phyloP scores from a whole-genome alignment of 495 filamentous ascomycete species.

The Hypomontagnella submonticulosa region DNA sequence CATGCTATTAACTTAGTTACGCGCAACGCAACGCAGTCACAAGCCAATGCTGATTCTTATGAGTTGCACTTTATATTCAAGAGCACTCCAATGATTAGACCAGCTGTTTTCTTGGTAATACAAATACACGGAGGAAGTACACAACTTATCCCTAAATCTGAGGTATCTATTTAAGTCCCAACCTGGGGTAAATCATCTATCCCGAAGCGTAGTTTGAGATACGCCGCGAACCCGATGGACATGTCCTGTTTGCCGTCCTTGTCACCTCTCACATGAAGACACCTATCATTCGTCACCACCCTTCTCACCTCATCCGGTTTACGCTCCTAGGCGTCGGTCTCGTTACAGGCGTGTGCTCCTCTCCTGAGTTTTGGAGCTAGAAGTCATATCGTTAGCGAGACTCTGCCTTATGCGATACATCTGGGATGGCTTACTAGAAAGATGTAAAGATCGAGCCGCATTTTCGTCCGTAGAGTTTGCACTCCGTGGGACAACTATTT shows the following conservation, averaged over 20 bases:
- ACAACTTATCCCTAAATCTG: not conserved
- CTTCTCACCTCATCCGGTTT: not conserved
- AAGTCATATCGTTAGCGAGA: not conserved
- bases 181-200: constrained; percentile 26
- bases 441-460: constrained; percentile 17
- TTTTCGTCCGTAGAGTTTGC: constrained; percentile 15
- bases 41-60: too few relatives aligned
- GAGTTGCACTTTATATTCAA: too few relatives aligned
- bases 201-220: constrained; percentile 35
- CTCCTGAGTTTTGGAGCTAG: constrained; percentile 10
- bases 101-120: too few relatives aligned
- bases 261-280: not conserved
- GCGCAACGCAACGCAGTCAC: too few relatives aligned
- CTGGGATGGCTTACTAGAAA: not conserved
- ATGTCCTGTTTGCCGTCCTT: not conserved
- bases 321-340: constrained; percentile 16
- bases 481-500: constrained; percentile 5
- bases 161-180: constrained; percentile 27
- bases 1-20: too few relatives aligned
- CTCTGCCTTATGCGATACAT: not conserved
- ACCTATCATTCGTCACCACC: not conserved
- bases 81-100: too few relatives aligned
- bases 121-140: not conserved
- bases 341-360: constrained; percentile 14
- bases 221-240: constrained; percentile 24